These are phyloP conservation scores for Aspergillus sp. DNA, from an alignment of 2,329 filamentous ascomycete species.

Conservation along the genomic window DNA sequence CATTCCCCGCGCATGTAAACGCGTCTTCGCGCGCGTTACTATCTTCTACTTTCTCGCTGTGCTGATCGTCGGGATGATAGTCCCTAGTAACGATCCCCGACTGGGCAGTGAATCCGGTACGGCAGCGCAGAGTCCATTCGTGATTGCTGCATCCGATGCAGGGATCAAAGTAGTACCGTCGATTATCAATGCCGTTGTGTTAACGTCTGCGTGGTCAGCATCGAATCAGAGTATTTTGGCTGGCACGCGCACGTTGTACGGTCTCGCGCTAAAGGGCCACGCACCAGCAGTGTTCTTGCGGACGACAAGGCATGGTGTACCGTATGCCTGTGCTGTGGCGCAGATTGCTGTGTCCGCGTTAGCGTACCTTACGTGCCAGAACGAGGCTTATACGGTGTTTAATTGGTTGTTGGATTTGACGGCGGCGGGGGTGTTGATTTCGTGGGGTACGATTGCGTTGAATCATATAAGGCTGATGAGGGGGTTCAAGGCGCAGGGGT, in stretches of 20 bases:
- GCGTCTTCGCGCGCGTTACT: slow-evolving; percentile 57
- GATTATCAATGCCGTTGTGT: slow-evolving; percentile 74
- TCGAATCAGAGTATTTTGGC: slow-evolving; percentile 66
- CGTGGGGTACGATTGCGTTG: slow-evolving; percentile 62
- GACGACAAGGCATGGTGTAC: slow-evolving; percentile 41
- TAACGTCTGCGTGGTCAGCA: slow-evolving; percentile 70
- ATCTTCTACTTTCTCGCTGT: slow-evolving; percentile 61
- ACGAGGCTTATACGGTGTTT: slow-evolving; percentile 63
- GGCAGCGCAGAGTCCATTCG: slow-evolving; percentile 57
- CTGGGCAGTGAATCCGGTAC: slow-evolving; percentile 27
- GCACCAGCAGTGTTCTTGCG: slow-evolving; percentile 54
- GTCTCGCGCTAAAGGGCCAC: slow-evolving; percentile 50
- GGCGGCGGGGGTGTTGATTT: slow-evolving; percentile 63
- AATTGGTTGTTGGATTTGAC: slow-evolving; percentile 66
- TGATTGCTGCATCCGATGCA: slow-evolving; percentile 70
- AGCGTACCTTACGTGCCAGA: slow-evolving; percentile 47
- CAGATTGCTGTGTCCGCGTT: slow-evolving; percentile 46
- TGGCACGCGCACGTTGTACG: slow-evolving; percentile 55
- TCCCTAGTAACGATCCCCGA: slow-evolving; percentile 54
- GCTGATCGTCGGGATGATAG: slow-evolving; percentile 60
- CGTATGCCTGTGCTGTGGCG: slow-evolving; percentile 45
- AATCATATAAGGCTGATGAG: slow-evolving; percentile 61
- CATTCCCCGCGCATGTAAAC: slow-evolving; percentile 57
- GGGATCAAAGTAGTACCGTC: slow-evolving; percentile 68
- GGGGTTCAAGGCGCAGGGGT: slow-evolving; percentile 58